These are phyloP conservation scores for Penicillium glabrum DNA, from an alignment of 2,329 filamentous ascomycete genomes.

Conservation along the genomic window DNA sequence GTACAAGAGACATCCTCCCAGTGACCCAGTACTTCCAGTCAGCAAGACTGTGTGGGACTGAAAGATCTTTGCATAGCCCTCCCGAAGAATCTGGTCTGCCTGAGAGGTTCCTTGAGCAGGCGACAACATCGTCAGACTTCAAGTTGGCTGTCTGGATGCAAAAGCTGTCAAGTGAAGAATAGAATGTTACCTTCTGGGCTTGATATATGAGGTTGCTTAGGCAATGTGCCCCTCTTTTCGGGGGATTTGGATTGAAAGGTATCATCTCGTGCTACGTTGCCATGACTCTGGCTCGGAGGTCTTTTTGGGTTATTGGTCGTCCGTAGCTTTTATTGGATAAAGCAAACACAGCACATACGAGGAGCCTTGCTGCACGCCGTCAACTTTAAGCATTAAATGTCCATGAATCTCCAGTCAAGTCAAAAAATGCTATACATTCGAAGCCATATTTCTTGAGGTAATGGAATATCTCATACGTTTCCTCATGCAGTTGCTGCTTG, in stretches of 20 bases:
- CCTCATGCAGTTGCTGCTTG: neutral
- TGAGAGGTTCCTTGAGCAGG: neutral
- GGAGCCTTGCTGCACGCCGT: too few relatives aligned
- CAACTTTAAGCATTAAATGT: neutral
- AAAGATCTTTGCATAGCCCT: slow-evolving; percentile 27
- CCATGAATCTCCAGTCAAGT: neutral
- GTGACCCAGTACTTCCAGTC: slow-evolving; percentile 32
- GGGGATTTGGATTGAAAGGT: neutral
- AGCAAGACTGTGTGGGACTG: slow-evolving; percentile 30
- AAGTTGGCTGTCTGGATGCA: too few relatives aligned
- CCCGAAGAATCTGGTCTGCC: slow-evolving; percentile 20
- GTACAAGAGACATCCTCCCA: slow-evolving; percentile 35
- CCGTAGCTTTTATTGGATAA: neutral
- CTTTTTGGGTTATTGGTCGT: neutral
- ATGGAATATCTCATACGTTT: neutral
- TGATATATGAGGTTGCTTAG: neutral
- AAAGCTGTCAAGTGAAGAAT: too few relatives aligned
- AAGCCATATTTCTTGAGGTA: neutral
- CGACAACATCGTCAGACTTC: slow-evolving; percentile 7
- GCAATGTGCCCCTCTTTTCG: neutral
- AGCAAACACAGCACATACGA: neutral
- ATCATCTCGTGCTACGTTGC: neutral
- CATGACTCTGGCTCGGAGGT: neutral
- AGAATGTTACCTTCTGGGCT: too few relatives aligned
- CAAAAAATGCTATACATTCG: neutral